Evolutionary conservation across 2,329 filamentous ascomycete species (phyloP), one percentile per base, ranked within the genome.

Genomic region (Volutella citrinella): DNA sequence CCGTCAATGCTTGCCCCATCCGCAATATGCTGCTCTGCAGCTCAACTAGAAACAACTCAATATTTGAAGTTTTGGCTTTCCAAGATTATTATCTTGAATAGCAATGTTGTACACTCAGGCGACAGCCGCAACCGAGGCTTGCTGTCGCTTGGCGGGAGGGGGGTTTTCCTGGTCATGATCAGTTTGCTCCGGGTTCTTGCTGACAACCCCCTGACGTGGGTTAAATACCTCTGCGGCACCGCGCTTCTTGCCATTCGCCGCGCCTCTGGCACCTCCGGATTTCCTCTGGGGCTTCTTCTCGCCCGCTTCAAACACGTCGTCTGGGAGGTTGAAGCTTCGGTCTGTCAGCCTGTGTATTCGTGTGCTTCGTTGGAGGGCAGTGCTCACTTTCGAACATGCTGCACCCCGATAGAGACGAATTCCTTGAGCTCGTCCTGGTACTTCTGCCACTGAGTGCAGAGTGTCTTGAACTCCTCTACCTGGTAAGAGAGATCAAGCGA

Each of bases 381-480:
- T 10, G 67, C 82, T 66, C 72, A 95, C 90, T 84, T 94, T 63
- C 87, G 83, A 30, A 89, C 82, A 56, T 95, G 84, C 41, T 88
- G 83, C 32, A 97, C 80, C 34, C 82, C 81, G 32, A 98, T 68
- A 25, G 82, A 87, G 27, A 65, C 61, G 10, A 55, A 32, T 13
- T 56, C 45, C 32, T 89, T 87, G 32, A 87, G 65, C n/a, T 85
- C 78, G 10, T 76, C 67, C 45, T 91, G 72, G 60, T 85, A 95
- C 37, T 83, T 80, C 27, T 83, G 71, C 80, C 87, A 93, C 23
- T 72, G 73, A 22, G 72, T 82, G 61, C 90, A 94, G 32, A 84
- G 76, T n/a, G 76, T 72, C 66, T 89, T 95, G 70, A 96, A 98
- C 35, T 88, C 81, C 34, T 84, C 76, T 18, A 95, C 89, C 50